These are phyloP conservation scores for Teunomyces stri DNA, from an alignment of 805 yeast species.

Conservation along the genomic window DNA sequence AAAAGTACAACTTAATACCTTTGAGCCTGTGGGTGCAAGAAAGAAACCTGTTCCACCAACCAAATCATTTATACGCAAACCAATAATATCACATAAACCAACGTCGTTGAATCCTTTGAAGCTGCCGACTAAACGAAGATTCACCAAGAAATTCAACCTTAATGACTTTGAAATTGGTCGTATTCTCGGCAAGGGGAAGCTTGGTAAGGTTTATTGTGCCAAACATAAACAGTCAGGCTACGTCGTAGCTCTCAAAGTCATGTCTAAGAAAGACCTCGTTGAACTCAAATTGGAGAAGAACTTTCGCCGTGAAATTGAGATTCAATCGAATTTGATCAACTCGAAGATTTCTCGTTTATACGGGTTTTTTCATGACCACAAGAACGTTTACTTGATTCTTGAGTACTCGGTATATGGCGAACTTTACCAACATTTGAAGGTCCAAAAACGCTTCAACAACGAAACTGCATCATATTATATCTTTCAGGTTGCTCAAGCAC, in stretches of 20 bases:
- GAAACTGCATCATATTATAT: constrained; percentile 74
- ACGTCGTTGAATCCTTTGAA: neutral
- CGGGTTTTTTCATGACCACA: constrained; percentile 81
- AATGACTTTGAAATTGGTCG: constrained; percentile 84
- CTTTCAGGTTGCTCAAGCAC: constrained; percentile 78
- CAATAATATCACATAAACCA: neutral
- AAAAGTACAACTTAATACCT: constrained; percentile 13
- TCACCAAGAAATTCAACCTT: constrained; percentile 23
- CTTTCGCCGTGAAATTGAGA: constrained; percentile 86
- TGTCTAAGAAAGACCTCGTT: constrained; percentile 79
- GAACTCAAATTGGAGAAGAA: constrained; percentile 79
- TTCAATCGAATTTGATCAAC: constrained; percentile 77
- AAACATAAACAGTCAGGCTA: constrained; percentile 71
- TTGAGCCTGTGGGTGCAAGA: constrained; percentile 6
- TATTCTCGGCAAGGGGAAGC: constrained; percentile 87
- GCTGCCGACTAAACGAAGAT: constrained; percentile 3
- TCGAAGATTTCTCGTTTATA: constrained; percentile 76
- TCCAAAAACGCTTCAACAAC: constrained; percentile 69
- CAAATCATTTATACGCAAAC: neutral
- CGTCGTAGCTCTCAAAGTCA: constrained; percentile 85
- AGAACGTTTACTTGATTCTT: constrained; percentile 75
- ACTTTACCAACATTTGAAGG: constrained; percentile 67
- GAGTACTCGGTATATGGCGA: constrained; percentile 90
- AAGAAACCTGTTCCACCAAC: neutral
- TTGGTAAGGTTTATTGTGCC: constrained; percentile 91